Percentiles rank a stretch among this genome's conserved stretches.
Conservation (phyloP, 495 filamentous ascomycete genomes). For the Astrothelium macrocarpum region DNA sequence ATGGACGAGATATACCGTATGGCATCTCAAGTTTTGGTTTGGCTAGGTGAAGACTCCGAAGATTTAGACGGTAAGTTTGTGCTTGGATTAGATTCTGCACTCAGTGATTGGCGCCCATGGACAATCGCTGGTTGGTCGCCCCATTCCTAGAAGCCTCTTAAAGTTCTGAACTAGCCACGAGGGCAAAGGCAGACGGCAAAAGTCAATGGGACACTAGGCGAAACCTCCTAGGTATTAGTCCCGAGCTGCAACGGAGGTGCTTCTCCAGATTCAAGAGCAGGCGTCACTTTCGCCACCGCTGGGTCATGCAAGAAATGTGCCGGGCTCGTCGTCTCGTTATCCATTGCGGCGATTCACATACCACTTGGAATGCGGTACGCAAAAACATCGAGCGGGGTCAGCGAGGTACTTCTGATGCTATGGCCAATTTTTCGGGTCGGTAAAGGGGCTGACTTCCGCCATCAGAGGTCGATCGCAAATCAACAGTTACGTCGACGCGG, state of each 20-base stretch:
- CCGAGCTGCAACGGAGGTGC: background rate
- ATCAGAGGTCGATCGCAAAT: background rate
- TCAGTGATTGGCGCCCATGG: background rate
- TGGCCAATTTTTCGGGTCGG: background rate
- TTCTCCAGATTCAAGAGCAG: background rate
- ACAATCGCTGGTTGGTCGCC: background rate
- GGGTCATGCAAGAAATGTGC: constrained; percentile 5
- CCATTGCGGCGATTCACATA: background rate
- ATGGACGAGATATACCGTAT: constrained; percentile 10
- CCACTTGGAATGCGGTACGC: background rate
- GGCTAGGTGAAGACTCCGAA: constrained; percentile 7
- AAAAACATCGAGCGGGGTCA: background rate
- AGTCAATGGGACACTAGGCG: background rate
- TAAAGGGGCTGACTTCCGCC: background rate
- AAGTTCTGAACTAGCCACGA: background rate
- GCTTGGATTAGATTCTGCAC: background rate
- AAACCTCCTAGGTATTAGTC: background rate
- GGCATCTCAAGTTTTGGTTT: constrained; percentile 8
- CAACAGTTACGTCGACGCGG: background rate
- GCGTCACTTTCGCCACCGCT: background rate
- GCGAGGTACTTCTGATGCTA: background rate
- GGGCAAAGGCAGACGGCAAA: background rate
- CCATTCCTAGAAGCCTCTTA: background rate
- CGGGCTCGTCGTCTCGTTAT: background rate
- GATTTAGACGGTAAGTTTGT: background rate